These are phyloP conservation scores for Symbiodinium natans DNA, from an alignment of 73 alveolate genomes.

Conservation along the genomic window DNA sequence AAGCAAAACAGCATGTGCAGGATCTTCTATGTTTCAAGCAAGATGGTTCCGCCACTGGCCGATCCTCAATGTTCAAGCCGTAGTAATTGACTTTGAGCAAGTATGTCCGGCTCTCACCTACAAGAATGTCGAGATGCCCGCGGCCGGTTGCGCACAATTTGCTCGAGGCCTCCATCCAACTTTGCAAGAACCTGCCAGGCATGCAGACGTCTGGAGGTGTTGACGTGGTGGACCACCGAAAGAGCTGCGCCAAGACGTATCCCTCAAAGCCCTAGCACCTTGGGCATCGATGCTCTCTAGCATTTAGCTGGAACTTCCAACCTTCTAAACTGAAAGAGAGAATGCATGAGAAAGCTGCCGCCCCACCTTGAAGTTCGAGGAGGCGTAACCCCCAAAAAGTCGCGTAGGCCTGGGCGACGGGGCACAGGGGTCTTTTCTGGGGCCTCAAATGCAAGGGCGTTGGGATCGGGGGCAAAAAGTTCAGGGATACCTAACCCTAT, in stretches of 20 bases:
- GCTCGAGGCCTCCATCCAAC: constrained; percentile 24
- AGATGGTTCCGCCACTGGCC: background rate
- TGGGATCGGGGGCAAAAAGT: no score
- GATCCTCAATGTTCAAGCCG: constrained; percentile 70
- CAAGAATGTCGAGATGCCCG: background rate
- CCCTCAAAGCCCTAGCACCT: no score
- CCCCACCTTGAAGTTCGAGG: constrained; percentile 84
- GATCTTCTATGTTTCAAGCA: background rate
- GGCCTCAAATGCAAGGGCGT: no score
- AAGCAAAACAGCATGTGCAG: background rate
- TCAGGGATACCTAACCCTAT: no score
- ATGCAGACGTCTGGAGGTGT: no score
- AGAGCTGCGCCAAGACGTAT: no score
- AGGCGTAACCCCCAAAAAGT: constrained; percentile 72
- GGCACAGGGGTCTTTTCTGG: background rate
- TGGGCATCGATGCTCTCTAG: no score
- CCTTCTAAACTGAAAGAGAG: background rate
- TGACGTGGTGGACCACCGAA: no score
- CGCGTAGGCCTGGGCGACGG: constrained; percentile 27
- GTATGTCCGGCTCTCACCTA: constrained; percentile 12
- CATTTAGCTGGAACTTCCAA: no score
- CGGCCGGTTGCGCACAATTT: background rate
- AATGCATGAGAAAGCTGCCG: background rate
- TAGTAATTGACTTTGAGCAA: constrained; percentile 63
- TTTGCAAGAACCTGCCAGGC: constrained; percentile 26